A percentile compares a stretch with the other conserved stretches of the same genome.
These are phyloP conservation scores for Fusarium sp. DNA, from an alignment of 2,329 filamentous ascomycete genomes.

Conservation along the genomic window DNA sequence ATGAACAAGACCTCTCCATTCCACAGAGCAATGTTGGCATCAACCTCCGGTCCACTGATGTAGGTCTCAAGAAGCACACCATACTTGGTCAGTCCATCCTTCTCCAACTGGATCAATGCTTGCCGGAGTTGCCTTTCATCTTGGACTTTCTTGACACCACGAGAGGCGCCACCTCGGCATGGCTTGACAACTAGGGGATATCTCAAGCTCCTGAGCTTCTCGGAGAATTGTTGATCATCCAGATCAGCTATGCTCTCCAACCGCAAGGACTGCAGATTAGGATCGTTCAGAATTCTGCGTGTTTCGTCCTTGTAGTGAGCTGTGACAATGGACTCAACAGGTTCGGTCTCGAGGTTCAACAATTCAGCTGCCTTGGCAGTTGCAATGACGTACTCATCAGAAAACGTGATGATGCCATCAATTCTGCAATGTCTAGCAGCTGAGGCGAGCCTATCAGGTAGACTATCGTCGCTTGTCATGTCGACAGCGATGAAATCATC, in stretches of 20 bases:
- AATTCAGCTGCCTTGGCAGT: neutral
- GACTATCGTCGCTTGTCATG: neutral
- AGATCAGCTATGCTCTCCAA: neutral
- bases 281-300: neutral
- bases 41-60: constrained; percentile 1
- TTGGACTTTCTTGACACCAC: neutral
- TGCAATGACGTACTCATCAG: constrained; percentile 1
- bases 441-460: neutral
- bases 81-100: neutral
- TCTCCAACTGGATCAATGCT: neutral
- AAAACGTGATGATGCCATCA: neutral
- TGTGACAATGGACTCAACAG: neutral
- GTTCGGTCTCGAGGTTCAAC: neutral
- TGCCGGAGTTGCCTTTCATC: neutral
- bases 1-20: neutral
- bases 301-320: constrained; percentile 9
- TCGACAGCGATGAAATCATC: constrained; percentile 4
- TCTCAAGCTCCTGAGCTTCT: neutral
- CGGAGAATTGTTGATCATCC: neutral
- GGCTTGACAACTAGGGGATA: constrained; percentile 1
- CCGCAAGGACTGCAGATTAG: neutral
- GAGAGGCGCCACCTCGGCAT: neutral
- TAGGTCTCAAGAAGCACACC: constrained; percentile 3
- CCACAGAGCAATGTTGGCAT: constrained; percentile 4
- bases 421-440: neutral